Evolutionary conservation across 495 filamentous ascomycete genomes (phyloP).

Genomic region (Articulospora tetracladia): DNA sequence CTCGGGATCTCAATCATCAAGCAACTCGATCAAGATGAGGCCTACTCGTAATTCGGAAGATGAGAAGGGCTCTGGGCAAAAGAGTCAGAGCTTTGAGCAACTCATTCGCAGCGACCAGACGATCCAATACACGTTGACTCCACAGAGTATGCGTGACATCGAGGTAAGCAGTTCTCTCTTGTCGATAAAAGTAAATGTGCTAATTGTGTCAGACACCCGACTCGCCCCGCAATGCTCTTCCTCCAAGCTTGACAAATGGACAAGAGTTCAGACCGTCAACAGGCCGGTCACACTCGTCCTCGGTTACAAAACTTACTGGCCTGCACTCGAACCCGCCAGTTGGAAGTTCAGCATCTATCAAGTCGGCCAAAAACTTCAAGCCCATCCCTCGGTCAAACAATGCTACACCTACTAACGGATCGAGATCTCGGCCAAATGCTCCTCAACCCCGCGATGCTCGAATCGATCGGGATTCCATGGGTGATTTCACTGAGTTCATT

Average conservation of each 20-base stretch:
- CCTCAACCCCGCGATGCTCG: slow-evolving; percentile 65
- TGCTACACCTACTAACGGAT: not conserved
- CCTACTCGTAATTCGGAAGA: slow-evolving; percentile 47
- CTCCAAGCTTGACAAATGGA: not conserved
- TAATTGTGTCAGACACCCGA: slow-evolving; percentile 17
- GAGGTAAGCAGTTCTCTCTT: slow-evolving; percentile 34
- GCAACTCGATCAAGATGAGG: slow-evolving; percentile 40
- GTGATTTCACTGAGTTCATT: slow-evolving; percentile 83
- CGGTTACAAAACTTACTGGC: slow-evolving; percentile 36
- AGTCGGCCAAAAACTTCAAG: slow-evolving; percentile 25
- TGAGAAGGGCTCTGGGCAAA: slow-evolving; percentile 33
- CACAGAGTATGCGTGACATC: slow-evolving; percentile 81
- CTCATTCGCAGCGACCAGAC: slow-evolving; percentile 88
- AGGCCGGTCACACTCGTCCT: slow-evolving; percentile 27
- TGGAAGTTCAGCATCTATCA: slow-evolving; percentile 25
- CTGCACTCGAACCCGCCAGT: slow-evolving; percentile 31
- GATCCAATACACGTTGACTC: slow-evolving; percentile 90
- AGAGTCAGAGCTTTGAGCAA: slow-evolving; percentile 64
- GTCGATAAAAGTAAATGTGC: not conserved
- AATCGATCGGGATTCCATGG: slow-evolving; percentile 56
- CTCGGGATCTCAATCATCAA: slow-evolving; percentile 37
- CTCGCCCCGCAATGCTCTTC: slow-evolving; percentile 12
- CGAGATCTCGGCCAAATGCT: slow-evolving; percentile 28
- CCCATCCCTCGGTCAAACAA: slow-evolving; percentile 27
- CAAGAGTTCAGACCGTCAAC: slow-evolving; percentile 18